phyloP scores from a whole-genome alignment of 2,329 filamentous ascomycete species.

The Trichophyton schoenleinii region DNA sequence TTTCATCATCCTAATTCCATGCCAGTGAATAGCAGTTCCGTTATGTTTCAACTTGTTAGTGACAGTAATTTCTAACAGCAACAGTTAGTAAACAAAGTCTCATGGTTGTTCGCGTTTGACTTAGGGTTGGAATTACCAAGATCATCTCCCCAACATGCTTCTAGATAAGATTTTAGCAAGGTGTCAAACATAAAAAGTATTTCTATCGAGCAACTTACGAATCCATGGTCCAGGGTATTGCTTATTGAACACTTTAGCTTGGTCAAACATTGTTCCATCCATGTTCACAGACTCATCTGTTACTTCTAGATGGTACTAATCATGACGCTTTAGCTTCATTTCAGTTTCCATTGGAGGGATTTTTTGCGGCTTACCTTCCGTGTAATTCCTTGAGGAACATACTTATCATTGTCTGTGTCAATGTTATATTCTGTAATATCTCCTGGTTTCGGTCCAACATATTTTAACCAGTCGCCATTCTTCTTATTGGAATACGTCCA shows the following conservation, averaged over 20 bases:
- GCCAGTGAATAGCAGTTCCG: constrained; percentile 16
- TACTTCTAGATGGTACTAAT: constrained; percentile 8
- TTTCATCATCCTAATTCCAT: constrained; percentile 24
- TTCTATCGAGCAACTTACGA: constrained; percentile 5
- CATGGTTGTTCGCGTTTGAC: background rate
- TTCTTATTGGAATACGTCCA: constrained; percentile 9
- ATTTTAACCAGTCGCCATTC: constrained; percentile 10
- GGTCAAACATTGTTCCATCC: constrained; percentile 8
- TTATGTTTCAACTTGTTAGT: constrained; percentile 11
- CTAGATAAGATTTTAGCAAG: constrained; percentile 5
- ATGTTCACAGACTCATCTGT: constrained; percentile 9
- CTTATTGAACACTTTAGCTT: constrained; percentile 11
- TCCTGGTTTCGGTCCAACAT: constrained; percentile 3
- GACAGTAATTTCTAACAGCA: constrained; percentile 10
- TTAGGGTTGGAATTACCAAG: constrained; percentile 2
- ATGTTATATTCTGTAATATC: constrained; percentile 7
- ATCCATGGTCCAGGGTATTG: constrained; percentile 12
- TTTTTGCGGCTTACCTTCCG: constrained; percentile 5
- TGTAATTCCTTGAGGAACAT: constrained; percentile 9
- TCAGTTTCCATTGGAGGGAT: background rate
- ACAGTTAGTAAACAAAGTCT: background rate
- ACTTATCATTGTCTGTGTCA: constrained; percentile 11
- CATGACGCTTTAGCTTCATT: background rate
- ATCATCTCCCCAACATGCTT: constrained; percentile 13
- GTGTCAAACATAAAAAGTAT: background rate